Evolutionary conservation across 192 early-diverging fungal species (phyloP).

Genomic region (Backusella circina): DNA sequence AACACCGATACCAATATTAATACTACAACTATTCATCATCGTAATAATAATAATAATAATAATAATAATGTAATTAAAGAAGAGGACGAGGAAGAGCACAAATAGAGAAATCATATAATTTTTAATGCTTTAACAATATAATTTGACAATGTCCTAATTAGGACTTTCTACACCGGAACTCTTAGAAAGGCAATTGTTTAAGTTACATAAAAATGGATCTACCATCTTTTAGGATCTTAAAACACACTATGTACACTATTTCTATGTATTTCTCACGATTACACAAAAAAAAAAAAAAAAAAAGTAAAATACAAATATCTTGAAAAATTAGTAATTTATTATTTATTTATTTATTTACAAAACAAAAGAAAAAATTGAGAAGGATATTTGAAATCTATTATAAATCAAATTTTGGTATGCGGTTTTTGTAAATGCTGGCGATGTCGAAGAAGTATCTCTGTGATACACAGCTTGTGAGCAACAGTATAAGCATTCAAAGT

Average conservation of each 20-base stretch:
- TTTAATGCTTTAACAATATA: not conserved
- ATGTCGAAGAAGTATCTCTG: not conserved
- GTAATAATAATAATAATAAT: not conserved
- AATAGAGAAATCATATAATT: not conserved
- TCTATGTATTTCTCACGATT: not conserved
- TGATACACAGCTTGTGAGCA: conserved; percentile 1
- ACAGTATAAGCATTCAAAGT: not conserved
- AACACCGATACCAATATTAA: not conserved
- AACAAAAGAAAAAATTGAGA: not conserved
- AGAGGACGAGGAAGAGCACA: not conserved
- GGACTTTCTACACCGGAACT: not conserved
- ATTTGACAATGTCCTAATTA: not conserved
- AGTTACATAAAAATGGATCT: not conserved
- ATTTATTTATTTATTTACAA: not conserved
- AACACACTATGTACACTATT: not conserved
- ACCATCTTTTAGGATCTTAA: not conserved
- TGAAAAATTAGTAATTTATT: not conserved
- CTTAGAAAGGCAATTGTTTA: not conserved
- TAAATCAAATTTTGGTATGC: not conserved
- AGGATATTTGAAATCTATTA: not conserved
- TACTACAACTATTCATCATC: not conserved
- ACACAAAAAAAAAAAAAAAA: no score
- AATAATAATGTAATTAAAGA: conserved; percentile 1
- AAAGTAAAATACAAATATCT: not conserved
- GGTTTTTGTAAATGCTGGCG: not conserved